Evolutionary conservation across 257 asterid genomes (phyloP).

Genomic region (Parsonsia alboflavescens): DNA sequence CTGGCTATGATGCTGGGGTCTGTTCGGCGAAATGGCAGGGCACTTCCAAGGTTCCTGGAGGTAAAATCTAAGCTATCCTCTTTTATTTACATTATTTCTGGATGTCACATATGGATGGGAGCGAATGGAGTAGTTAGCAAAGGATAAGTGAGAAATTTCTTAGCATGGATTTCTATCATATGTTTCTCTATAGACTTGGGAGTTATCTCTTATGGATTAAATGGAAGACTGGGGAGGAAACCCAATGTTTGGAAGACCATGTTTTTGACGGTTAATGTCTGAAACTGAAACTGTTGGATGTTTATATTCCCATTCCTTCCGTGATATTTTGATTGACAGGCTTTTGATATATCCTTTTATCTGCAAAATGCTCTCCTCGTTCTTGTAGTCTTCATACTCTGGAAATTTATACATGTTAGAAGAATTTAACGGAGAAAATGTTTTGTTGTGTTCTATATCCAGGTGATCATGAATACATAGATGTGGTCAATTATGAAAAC

Average conservation of each 20-base stretch:
- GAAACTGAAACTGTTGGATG: background rate
- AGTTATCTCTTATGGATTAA: background rate
- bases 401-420: background rate
- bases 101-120: background rate
- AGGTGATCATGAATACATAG: constrained; percentile 78
- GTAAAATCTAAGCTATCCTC: constrained; percentile 4
- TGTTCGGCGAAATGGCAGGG: constrained; percentile 71
- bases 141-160: background rate
- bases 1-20: constrained; percentile 76
- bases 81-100: background rate
- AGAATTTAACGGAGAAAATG: background rate
- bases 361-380: background rate
- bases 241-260: background rate
- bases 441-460: constrained; percentile 5
- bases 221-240: background rate
- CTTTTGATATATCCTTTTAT: background rate
- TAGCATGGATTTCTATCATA: background rate
- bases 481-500: constrained; percentile 35
- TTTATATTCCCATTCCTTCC: background rate
- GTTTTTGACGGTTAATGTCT: no score
- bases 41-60: constrained; percentile 69
- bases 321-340: background rate
- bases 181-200: background rate
- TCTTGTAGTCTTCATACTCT: background rate
- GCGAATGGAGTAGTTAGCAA: background rate